Conservation (phyloP, 2,329 filamentous ascomycete genomes). For the Fusarium pseudograminearum region DNA sequence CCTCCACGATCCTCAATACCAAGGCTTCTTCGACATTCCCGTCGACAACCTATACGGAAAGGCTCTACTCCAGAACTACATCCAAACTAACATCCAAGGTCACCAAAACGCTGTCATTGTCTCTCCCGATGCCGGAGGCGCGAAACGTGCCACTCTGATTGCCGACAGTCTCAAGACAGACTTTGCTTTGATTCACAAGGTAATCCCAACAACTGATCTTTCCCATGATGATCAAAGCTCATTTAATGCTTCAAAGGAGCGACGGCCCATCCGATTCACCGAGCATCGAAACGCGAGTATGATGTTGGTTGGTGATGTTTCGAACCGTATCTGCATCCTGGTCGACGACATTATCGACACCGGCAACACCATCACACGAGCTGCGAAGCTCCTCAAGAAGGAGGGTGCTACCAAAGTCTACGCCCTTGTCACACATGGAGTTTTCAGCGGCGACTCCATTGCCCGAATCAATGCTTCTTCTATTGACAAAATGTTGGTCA, state of each 20-base stretch:
- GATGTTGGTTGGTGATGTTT: constrained; percentile 93
- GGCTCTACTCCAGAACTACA: constrained; percentile 76
- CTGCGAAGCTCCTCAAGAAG: constrained; percentile 95
- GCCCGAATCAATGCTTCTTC: constrained; percentile 92
- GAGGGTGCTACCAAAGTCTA: constrained; percentile 93
- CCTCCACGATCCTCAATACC: constrained; percentile 94
- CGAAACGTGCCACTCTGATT: constrained; percentile 95
- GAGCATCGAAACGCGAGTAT: constrained; percentile 93
- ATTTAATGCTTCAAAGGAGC: constrained; percentile 70
- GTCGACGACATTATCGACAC: constrained; percentile 97
- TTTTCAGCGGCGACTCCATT: constrained; percentile 95
- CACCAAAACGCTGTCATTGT: constrained; percentile 91
- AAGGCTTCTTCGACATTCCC: constrained; percentile 98
- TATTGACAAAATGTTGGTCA: constrained; percentile 93
- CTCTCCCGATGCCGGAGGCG: constrained; percentile 94
- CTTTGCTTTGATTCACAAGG: constrained; percentile 98
- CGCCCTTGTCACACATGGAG: constrained; percentile 92
- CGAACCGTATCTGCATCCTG: constrained; percentile 84
- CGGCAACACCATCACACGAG: constrained; percentile 95
- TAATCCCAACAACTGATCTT: constrained; percentile 47
- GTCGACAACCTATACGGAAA: constrained; percentile 97
- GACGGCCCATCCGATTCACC: constrained; percentile 86
- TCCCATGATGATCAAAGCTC: constrained; percentile 52
- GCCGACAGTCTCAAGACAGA: constrained; percentile 93
- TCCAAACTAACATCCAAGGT: constrained; percentile 80